Conservation (phyloP, 768 basidiomycete species). For the Panaeolus cyanescens region DNA sequence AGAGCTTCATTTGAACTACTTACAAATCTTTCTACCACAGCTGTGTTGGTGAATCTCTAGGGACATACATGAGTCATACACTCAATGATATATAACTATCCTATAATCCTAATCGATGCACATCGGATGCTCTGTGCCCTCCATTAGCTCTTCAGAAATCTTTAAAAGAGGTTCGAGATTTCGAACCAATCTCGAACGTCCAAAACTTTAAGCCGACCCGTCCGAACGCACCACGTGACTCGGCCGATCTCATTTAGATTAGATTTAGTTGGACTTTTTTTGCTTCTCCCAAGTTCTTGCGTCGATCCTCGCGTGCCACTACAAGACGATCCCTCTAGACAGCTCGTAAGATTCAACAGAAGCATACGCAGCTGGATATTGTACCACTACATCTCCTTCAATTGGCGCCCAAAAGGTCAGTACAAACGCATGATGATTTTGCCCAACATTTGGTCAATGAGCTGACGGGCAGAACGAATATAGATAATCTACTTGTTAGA, state of each 20-base stretch:
- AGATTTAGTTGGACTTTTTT: not conserved
- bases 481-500: not conserved
- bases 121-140: no score
- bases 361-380: not conserved
- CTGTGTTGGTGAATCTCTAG: no score
- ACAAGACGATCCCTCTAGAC: not conserved
- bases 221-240: not conserved
- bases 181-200: not conserved
- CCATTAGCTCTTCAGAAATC: not conserved
- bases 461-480: not conserved
- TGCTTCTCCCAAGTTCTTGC: not conserved
- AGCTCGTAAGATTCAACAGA: not conserved
- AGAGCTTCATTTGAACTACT: no score
- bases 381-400: not conserved
- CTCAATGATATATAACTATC: no score
- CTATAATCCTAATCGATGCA: no score
- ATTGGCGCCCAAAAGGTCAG: not conserved
- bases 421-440: not conserved
- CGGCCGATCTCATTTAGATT: slow-evolving; percentile 3
- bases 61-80: no score
- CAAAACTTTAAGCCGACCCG: not conserved
- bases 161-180: not conserved
- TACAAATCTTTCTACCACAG: no score
- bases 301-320: not conserved
- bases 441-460: not conserved